Conservation (phyloP, 768 basidiomycete genomes). For the Ramaria sp. region DNA sequence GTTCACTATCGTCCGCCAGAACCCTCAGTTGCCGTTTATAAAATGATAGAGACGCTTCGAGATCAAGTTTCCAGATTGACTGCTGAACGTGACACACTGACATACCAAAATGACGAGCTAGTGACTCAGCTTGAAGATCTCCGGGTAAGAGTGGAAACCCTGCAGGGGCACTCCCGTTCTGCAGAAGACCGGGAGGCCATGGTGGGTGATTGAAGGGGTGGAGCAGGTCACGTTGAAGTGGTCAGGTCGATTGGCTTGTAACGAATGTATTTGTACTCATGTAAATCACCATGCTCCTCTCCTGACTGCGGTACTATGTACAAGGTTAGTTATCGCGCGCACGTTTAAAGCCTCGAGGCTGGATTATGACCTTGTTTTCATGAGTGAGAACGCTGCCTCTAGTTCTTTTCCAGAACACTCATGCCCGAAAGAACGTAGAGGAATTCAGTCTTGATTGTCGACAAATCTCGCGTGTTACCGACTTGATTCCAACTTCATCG, state of each 20-base stretch:
- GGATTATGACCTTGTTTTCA: too few species aligned
- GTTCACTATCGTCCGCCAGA: slow-evolving; percentile 37
- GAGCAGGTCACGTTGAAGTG: background rate
- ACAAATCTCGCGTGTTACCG: too few species aligned
- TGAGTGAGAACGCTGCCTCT: too few species aligned
- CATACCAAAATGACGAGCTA: slow-evolving; percentile 47
- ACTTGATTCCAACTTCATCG: too few species aligned
- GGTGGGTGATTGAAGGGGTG: background rate
- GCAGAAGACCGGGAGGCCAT: background rate
- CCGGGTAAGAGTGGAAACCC: slow-evolving; percentile 53
- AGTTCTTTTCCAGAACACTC: too few species aligned
- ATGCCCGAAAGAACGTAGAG: too few species aligned
- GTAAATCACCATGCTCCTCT: background rate
- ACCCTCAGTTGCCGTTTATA: slow-evolving; percentile 11
- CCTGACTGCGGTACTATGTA: background rate
- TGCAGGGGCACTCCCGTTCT: background rate
- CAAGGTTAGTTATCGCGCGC: too few species aligned
- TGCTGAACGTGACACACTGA: slow-evolving; percentile 36
- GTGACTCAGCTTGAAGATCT: slow-evolving; percentile 54
- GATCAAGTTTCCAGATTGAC: slow-evolving; percentile 7
- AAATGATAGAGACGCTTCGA: background rate
- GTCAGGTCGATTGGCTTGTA: background rate
- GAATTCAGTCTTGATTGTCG: too few species aligned
- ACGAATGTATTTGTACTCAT: background rate
- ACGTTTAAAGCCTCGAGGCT: too few species aligned